Base-by-base conservation (phyloP, 2,329 filamentous ascomycete species). In the Fusarium neocosmosporiellum region DNA sequence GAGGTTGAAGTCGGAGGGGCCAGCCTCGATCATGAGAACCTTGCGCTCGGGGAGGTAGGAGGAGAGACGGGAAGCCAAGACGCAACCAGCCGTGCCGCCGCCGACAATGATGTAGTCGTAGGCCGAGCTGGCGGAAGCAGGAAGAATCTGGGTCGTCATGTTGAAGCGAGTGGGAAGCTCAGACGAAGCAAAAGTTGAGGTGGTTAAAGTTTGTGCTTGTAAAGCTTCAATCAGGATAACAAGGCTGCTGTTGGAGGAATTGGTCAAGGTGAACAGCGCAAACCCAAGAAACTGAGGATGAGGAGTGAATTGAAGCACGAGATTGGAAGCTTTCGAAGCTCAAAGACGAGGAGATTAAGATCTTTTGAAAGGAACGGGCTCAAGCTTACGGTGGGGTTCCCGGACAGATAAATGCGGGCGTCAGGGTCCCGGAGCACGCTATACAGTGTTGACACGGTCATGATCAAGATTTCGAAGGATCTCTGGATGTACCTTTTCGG, bases 51-150 rank as follows among this genome's bases (percentile, higher is more conserved):
- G 95, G 48, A 97, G 88, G 81, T 97, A 96, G 82, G 94, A 90
- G 34, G 94, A 91, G 70, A 97, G 88, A 59, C 94, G 91, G 62
- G 92, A 91, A 63, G 93, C 94, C 77, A 96, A 89, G 69, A 96
- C 94, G 84, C 94, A 96, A 82, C 94, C 94, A 55, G 94, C 94
- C 58, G 94, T 96, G 79, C 94, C 94, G 72, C 94, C 94, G 73
- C 94, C 94, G 59, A 96, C 92, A 76, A 96, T 90, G 81, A 96
- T 88, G 85, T 95, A 96, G 88, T 96, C 94, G 84, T 91, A 96
- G 84, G 86, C 87, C 83, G 91, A 86, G 78, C 87, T 87, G 75
- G 92, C 90, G 79, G 88, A 84, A 71, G 88, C 82, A 55, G 92
- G 87, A 72, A 95, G 87, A 66, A 90, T 85, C 74, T 88, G 90